phyloP scores from a whole-genome alignment of 768 basidiomycete genomes.

The Lactifluus echinatus region DNA sequence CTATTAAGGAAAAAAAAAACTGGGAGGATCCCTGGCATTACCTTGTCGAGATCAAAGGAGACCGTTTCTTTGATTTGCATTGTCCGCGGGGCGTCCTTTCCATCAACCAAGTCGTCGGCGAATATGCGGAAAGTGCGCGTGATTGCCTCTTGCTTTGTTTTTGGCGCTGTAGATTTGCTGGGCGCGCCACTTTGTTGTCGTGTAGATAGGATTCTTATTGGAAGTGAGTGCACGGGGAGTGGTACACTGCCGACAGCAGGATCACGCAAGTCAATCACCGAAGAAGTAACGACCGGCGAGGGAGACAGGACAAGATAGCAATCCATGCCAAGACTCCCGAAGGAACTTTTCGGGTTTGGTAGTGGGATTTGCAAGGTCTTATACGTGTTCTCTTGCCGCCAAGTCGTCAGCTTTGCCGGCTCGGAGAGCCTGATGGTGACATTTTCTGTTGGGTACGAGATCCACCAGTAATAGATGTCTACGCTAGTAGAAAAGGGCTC shows the following conservation, averaged over 20 bases:
- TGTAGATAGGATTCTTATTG: constrained; percentile 39
- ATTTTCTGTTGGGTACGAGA: constrained; percentile 18
- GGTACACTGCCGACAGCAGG: constrained; percentile 36
- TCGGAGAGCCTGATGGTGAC: constrained; percentile 28
- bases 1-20: too few relatives aligned
- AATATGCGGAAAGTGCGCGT: constrained; percentile 43
- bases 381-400: constrained; percentile 59
- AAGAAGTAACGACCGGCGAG: constrained; percentile 25
- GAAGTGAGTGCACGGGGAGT: constrained; percentile 63
- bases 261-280: constrained; percentile 36
- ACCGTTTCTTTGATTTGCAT: constrained; percentile 69
- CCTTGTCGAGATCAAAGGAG: constrained; percentile 91
- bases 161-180: neutral
- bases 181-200: neutral
- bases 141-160: constrained; percentile 59
- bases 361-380: constrained; percentile 62
- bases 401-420: constrained; percentile 64
- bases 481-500: constrained; percentile 46
- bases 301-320: constrained; percentile 62
- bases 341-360: constrained; percentile 32
- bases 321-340: constrained; percentile 26
- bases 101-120: too few relatives aligned
- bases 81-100: too few relatives aligned
- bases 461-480: constrained; percentile 71
- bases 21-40: constrained; percentile 26